Evolutionary conservation across 495 filamentous ascomycete species (phyloP), one percentile per base, ranked within the genome.

Genomic region (Umbilicaria muhlenbergii): DNA sequence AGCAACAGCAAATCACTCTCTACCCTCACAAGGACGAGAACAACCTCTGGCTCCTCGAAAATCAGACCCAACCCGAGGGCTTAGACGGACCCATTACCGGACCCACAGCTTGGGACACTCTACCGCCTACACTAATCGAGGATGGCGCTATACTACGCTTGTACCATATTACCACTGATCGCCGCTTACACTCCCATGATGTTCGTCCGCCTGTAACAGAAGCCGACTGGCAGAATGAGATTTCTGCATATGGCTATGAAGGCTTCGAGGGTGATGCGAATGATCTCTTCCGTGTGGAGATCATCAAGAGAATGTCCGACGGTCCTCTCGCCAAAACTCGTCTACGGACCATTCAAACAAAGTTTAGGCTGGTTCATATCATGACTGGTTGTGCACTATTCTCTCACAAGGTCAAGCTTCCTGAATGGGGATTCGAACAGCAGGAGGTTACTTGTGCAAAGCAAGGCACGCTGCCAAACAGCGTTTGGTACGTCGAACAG

Each of bases 1-100:
- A 95, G 68, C 91, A 98, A 59, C 91, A 98, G 61, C 91, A 98
- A 58, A 85, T 98, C 51, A 98, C 91, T 2, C 77, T 98, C 7
- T 98, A 98, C 53, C 91, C 91, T 10, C 91, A 98, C 67, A 98
- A 96, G 71, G 91, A 98, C 54, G 89, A 94, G 52, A 98, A 98
- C 70, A 98, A 98, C 59, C 49, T 89, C 31, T 98, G 83, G 74
- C 55, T 95, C 21, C 51, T 94, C 39, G 91, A 98, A 65, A 98
- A 98, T 60, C 80, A 88, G 65, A 98, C 92, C 8, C 86, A 94
- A 56, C 89, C 91, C 8, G 67, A 88, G 14, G 83, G 78, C 46
- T 64, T 72, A 5, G 70, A 83, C 55, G 87, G 85, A 18, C 74
- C 82, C 43, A 79, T 94, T 39, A 77, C 77, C 49, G 87, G 92